These are phyloP conservation scores for Paecilomyces formosus DNA, from an alignment of 2,329 filamentous ascomycete genomes.

Conservation along the genomic window DNA sequence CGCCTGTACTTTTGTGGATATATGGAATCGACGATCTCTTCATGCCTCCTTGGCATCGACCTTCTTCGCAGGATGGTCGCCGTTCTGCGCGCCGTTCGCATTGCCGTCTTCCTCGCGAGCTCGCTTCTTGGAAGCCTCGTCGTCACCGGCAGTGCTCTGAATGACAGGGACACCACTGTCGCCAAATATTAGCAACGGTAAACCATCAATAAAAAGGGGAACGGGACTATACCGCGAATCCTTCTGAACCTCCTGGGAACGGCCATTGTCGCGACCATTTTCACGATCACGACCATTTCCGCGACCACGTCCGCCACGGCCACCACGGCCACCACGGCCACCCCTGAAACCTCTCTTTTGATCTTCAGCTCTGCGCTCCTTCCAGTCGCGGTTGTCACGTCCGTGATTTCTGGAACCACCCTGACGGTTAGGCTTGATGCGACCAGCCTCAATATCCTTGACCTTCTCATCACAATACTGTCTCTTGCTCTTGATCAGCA, in stretches of 20 bases:
- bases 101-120: conserved; percentile 33
- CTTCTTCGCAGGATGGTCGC: conserved; percentile 40
- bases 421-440: conserved; percentile 53
- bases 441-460: conserved; percentile 63
- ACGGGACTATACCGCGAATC: conserved; percentile 32
- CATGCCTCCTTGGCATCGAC: conserved; percentile 37
- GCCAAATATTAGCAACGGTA: conserved; percentile 9
- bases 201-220: not conserved
- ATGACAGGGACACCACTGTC: conserved; percentile 38
- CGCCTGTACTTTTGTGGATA: not conserved
- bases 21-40: conserved; percentile 3
- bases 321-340: conserved; percentile 21
- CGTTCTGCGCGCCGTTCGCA: conserved; percentile 12
- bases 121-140: conserved; percentile 32
- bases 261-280: conserved; percentile 18
- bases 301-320: conserved; percentile 10
- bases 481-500: conserved; percentile 80
- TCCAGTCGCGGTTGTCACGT: conserved; percentile 33
- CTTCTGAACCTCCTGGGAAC: conserved; percentile 25
- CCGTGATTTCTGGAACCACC: conserved; percentile 39
- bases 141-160: conserved; percentile 26
- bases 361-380: conserved; percentile 37
- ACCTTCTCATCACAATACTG: conserved; percentile 77
- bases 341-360: conserved; percentile 35
- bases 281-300: conserved; percentile 11